Evolutionary conservation across 257 asterid genomes (phyloP).

Genomic region (Linderniella brevidens): DNA sequence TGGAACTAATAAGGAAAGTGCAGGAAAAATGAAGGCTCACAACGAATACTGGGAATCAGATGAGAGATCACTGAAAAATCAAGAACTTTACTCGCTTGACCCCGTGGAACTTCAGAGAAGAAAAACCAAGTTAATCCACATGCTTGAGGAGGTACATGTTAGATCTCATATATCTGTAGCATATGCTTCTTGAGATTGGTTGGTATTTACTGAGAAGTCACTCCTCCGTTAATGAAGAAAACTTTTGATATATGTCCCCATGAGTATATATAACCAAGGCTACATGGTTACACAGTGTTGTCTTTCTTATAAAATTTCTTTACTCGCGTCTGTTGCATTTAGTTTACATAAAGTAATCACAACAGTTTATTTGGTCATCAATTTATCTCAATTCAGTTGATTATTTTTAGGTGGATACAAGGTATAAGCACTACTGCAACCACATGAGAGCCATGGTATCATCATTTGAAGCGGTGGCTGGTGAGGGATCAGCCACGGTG

Average conservation of each 20-base stretch:
- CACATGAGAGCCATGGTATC: slow-evolving; percentile 63
- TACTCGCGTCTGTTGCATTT: too few species aligned
- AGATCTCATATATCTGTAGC: neutral
- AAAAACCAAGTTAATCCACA: slow-evolving; percentile 56
- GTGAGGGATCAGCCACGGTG: slow-evolving; percentile 52
- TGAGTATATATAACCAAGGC: too few species aligned
- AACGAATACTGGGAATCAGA: slow-evolving; percentile 10
- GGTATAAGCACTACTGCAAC: slow-evolving; percentile 76
- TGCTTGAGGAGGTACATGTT: slow-evolving; percentile 60
- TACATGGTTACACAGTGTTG: too few species aligned
- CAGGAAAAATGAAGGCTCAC: slow-evolving; percentile 14
- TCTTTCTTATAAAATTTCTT: too few species aligned
- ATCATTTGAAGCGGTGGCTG: slow-evolving; percentile 66
- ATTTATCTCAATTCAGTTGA: too few species aligned
- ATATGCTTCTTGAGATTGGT: neutral
- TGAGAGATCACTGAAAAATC: slow-evolving; percentile 17
- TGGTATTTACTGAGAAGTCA: too few species aligned
- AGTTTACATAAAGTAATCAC: too few species aligned
- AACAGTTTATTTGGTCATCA: too few species aligned
- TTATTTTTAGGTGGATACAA: slow-evolving; percentile 50
- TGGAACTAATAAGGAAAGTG: slow-evolving; percentile 18
- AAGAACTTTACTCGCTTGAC: slow-evolving; percentile 50
- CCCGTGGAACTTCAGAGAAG: slow-evolving; percentile 59
- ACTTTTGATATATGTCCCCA: too few species aligned
- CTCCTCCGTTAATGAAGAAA: too few species aligned